Evolutionary conservation across 352 stramenopile species (phyloP).

Genomic region (Globisporangium spinosum): DNA sequence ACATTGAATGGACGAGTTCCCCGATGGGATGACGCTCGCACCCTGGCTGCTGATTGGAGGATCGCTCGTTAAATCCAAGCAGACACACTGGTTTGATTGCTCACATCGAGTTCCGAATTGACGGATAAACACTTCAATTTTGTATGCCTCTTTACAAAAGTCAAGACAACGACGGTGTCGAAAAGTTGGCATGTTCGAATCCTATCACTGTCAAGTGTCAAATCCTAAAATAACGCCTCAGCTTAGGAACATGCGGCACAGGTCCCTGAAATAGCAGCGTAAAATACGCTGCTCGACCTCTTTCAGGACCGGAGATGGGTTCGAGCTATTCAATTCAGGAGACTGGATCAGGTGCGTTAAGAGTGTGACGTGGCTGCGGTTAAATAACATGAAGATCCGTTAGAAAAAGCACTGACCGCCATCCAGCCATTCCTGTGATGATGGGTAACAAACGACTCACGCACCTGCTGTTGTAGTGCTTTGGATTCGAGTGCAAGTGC

Average conservation of each 20-base stretch:
- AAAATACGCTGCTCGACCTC: conserved; percentile 75
- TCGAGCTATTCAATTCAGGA: conserved; percentile 77
- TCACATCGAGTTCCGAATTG: not conserved
- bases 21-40: not conserved
- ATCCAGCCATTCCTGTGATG: not conserved
- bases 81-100: not conserved
- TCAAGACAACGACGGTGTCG: not conserved
- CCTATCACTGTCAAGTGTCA: not conserved
- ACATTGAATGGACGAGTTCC: not conserved
- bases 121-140: not conserved
- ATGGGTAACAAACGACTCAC: conserved; percentile 6
- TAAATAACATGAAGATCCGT: conserved; percentile 1
- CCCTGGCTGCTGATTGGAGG: no score
- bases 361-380: conserved; percentile 57
- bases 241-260: conserved; percentile 59
- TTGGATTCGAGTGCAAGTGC: conserved; percentile 67
- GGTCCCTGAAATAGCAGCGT: conserved; percentile 76
- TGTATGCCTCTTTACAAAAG: not conserved
- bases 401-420: conserved; percentile 4
- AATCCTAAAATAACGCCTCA: not conserved
- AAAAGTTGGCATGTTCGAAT: not conserved
- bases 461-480: conserved; percentile 68
- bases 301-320: conserved; percentile 56
- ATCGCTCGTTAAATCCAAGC: not conserved
- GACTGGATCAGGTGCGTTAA: conserved; percentile 81